phyloP scores from a whole-genome alignment of 805 yeast species.

The Metschnikowia cubensis region DNA sequence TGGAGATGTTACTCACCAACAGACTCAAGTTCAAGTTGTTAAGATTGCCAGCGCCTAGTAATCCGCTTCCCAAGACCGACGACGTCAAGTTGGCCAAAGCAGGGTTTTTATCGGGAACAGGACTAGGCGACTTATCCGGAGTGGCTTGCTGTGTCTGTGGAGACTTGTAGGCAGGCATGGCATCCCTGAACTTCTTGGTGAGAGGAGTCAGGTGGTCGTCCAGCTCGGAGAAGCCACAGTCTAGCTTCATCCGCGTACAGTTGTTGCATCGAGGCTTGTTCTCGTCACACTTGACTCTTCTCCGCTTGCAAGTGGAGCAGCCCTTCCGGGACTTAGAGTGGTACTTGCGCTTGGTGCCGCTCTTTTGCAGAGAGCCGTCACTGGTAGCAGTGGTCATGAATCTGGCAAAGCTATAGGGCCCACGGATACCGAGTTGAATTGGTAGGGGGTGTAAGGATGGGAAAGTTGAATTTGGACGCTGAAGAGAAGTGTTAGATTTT shows the following conservation, averaged over 20 bases:
- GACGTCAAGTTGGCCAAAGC: conserved; percentile 5
- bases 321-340: conserved; percentile 89
- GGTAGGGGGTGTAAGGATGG: background rate
- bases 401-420: background rate
- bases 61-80: conserved; percentile 12
- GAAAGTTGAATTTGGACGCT: conserved; percentile 3
- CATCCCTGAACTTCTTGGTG: conserved; percentile 5
- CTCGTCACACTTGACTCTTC: conserved; percentile 94
- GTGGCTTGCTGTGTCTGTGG: conserved; percentile 23
- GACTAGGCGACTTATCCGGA: conserved; percentile 24
- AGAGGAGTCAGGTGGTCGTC: conserved; percentile 15
- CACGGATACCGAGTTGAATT: conserved; percentile 5
- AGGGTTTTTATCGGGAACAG: conserved; percentile 5
- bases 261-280: conserved; percentile 72
- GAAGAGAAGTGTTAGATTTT: background rate
- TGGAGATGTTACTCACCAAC: conserved; percentile 37
- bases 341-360: conserved; percentile 60
- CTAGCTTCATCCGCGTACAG: conserved; percentile 74
- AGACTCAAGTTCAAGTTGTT: conserved; percentile 42
- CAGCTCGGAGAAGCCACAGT: conserved; percentile 54
- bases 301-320: conserved; percentile 80
- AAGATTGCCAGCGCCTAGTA: conserved; percentile 32
- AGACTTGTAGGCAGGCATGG: conserved; percentile 4
- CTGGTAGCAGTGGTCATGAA: conserved; percentile 1
- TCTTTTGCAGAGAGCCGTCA: background rate